Conservation (phyloP, 768 basidiomycete genomes). For the Mycena galopus region DNA sequence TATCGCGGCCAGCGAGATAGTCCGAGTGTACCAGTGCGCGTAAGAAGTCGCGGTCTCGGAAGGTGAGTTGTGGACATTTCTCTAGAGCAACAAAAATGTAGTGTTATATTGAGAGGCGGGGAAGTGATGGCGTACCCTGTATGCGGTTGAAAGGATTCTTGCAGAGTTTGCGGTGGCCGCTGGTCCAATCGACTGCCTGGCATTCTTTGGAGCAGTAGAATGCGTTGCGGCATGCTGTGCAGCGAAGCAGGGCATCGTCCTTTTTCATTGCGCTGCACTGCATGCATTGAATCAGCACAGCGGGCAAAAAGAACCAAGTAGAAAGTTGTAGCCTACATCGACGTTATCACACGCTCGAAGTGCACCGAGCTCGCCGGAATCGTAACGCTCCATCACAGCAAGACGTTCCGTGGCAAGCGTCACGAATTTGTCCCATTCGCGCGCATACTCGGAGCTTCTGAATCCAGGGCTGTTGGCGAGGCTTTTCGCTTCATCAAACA, state of each 20-base stretch:
- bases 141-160: neutral
- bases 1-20: neutral
- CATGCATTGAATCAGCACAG: neutral
- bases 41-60: slow-evolving; percentile 9
- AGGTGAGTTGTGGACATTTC: neutral
- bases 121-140: neutral
- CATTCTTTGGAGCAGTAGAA: slow-evolving; percentile 22
- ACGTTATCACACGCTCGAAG: slow-evolving; percentile 11
- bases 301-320: neutral
- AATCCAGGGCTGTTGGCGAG: slow-evolving; percentile 1
- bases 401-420: slow-evolving; percentile 8
- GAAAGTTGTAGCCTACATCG: neutral
- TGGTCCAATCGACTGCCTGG: slow-evolving; percentile 16
- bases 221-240: slow-evolving; percentile 15
- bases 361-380: slow-evolving; percentile 6
- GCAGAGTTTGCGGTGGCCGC: slow-evolving; percentile 15
- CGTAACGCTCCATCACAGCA: slow-evolving; percentile 5
- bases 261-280: slow-evolving; percentile 9
- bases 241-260: slow-evolving; percentile 6
- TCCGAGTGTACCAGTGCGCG: slow-evolving; percentile 22
- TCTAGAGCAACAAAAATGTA: neutral
- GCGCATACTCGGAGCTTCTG: neutral
- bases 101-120: too few relatives aligned
- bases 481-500: neutral
- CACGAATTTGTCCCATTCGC: slow-evolving; percentile 4